phyloP scores from a whole-genome alignment of 2,329 filamentous ascomycete species.

The Aspergillus novofumigatus region DNA sequence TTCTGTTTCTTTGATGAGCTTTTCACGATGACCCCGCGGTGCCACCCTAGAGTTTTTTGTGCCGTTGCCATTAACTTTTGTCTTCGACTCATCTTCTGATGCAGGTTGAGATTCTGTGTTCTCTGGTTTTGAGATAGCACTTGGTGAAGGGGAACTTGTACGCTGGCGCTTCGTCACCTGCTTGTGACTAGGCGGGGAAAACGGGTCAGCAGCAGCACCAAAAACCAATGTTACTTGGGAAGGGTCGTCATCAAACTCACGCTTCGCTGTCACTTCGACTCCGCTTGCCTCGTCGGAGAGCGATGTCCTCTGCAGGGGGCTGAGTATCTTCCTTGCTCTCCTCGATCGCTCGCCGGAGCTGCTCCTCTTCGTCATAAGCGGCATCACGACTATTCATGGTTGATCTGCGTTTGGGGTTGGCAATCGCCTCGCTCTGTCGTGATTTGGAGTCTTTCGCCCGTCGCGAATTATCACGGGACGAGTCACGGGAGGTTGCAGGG shows the following conservation, averaged over 20 bases:
- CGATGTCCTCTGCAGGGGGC: slow-evolving; percentile 50
- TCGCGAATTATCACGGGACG: slow-evolving; percentile 37
- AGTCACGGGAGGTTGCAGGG: slow-evolving; percentile 40
- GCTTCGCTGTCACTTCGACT: slow-evolving; percentile 89
- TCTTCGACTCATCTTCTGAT: slow-evolving; percentile 65
- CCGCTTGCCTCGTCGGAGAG: slow-evolving; percentile 69
- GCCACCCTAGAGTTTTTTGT: slow-evolving; percentile 58
- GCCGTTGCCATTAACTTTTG: slow-evolving; percentile 27
- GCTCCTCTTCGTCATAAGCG: slow-evolving; percentile 92
- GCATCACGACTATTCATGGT: slow-evolving; percentile 97
- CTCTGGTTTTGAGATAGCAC: slow-evolving; percentile 50
- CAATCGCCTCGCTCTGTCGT: slow-evolving; percentile 49
- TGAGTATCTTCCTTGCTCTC: slow-evolving; percentile 82
- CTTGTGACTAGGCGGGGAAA: slow-evolving; percentile 56
- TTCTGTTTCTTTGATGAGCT: slow-evolving; percentile 43
- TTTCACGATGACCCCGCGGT: slow-evolving; percentile 51
- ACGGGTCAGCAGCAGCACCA: slow-evolving; percentile 22
- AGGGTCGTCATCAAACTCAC: slow-evolving; percentile 53
- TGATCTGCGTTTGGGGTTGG: slow-evolving; percentile 75
- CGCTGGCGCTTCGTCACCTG: slow-evolving; percentile 75
- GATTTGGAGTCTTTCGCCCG: slow-evolving; percentile 41
- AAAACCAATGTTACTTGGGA: slow-evolving; percentile 6
- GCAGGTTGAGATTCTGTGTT: slow-evolving; percentile 39
- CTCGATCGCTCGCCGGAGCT: slow-evolving; percentile 83
- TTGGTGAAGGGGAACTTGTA: slow-evolving; percentile 70